Evolutionary conservation across 1,284 basidiomycete genomes (phyloP).

Genomic region (Trichosporon faecale): DNA sequence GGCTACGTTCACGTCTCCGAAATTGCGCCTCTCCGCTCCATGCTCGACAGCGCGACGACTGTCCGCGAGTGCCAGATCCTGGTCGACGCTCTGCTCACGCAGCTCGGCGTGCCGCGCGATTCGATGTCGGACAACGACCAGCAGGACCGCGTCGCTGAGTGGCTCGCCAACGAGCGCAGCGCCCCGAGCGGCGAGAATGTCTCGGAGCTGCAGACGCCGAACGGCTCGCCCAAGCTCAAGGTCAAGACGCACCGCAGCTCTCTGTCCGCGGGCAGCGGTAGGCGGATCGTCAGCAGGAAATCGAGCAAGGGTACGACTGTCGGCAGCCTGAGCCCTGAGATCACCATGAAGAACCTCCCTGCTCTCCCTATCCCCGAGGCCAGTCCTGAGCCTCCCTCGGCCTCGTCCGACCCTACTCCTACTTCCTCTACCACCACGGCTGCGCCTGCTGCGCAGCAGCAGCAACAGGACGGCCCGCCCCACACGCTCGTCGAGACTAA

Average conservation of each 20-base stretch:
- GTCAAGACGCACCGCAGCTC: constrained; percentile 2
- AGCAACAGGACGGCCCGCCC: not conserved
- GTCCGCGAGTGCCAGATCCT: constrained; percentile 79
- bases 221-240: not conserved
- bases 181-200: not conserved
- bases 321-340: constrained; percentile 25
- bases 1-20: constrained; percentile 40
- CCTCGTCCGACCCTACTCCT: not conserved
- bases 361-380: constrained; percentile 10
- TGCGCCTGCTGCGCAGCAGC: not conserved
- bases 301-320: constrained; percentile 18
- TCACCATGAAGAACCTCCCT: constrained; percentile 22
- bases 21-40: constrained; percentile 64
- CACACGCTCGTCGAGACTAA: not conserved
- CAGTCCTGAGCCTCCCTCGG: not conserved
- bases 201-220: not conserved
- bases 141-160: constrained; percentile 38
- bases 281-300: not conserved
- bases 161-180: constrained; percentile 34
- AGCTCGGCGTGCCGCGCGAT: constrained; percentile 56
- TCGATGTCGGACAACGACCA: constrained; percentile 16
- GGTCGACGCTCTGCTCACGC: constrained; percentile 71
- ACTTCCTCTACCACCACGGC: not conserved
- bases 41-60: constrained; percentile 67
- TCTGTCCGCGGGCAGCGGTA: not conserved